Conservation (phyloP, 2,329 filamentous ascomycete species). For the Colletotrichum sp. region DNA sequence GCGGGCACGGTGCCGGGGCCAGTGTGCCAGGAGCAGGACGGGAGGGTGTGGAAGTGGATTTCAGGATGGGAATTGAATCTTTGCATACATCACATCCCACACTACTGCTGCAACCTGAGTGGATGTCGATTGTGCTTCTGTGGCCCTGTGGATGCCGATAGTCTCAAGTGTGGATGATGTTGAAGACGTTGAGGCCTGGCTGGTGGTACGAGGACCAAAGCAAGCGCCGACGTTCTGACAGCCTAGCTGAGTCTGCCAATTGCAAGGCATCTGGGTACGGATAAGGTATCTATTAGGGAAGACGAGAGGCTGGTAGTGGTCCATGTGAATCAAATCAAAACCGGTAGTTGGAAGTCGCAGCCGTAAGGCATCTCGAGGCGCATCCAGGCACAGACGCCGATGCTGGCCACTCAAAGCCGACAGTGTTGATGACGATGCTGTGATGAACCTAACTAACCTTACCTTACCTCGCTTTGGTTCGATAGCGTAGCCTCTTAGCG, state of each 20-base stretch:
- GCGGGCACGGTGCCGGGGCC: not conserved
- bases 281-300: not conserved
- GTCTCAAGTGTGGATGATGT: not conserved
- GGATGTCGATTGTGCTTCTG: not conserved
- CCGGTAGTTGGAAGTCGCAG: not conserved
- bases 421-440: not conserved
- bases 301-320: not conserved
- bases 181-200: not conserved
- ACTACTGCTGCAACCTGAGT: not conserved
- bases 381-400: not conserved
- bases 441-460: not conserved
- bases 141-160: not conserved
- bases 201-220: not conserved
- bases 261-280: not conserved
- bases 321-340: not conserved
- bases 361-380: not conserved
- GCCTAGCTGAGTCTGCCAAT: not conserved
- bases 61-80: not conserved
- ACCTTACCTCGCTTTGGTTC: not conserved
- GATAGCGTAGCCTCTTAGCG: not conserved
- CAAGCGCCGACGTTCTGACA: not conserved
- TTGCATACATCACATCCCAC: not conserved
- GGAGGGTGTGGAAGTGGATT: not conserved
- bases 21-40: not conserved
- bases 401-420: not conserved